A percentile compares a stretch with the other conserved stretches of the same genome.
phyloP scores from a whole-genome alignment of 306 rosid species.

The Citrullus mucosospermus region DNA sequence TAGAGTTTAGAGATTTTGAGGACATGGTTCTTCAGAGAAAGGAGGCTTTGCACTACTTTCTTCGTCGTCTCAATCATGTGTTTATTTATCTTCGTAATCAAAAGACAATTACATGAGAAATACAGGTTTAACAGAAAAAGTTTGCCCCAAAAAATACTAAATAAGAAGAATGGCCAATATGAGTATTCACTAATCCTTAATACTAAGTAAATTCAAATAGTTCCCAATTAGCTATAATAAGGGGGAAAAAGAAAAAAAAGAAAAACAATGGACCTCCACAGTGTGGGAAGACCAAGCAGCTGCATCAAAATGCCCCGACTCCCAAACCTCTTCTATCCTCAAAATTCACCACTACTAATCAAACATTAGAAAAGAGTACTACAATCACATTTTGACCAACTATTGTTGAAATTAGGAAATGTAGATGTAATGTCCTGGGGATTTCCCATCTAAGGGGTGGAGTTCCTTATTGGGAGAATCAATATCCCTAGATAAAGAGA shows the following conservation, averaged over 20 bases:
- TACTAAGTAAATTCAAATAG: neutral
- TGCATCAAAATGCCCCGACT: neutral
- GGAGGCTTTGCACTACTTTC: neutral
- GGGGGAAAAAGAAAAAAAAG: neutral
- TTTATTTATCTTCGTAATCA: neutral
- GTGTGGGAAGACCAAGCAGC: neutral
- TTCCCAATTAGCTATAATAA: neutral
- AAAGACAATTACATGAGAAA: neutral
- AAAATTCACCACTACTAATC: neutral
- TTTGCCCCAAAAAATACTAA: neutral
- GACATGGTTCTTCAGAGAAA: neutral
- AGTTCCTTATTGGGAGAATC: neutral
- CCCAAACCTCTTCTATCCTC: neutral
- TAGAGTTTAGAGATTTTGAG: neutral
- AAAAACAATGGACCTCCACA: neutral
- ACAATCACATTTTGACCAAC: neutral
- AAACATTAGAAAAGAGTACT: neutral
- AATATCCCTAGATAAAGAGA: neutral
- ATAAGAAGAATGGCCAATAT: neutral
- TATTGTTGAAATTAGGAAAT: neutral
- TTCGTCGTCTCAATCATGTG: neutral
- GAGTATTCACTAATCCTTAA: neutral
- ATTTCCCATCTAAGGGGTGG: neutral
- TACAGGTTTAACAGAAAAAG: neutral
- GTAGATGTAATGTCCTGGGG: neutral